Evolutionary conservation across 192 early-diverging fungal genomes (phyloP), one percentile per base, ranked within the genome.

Genomic region (Backusella morwellensis): DNA sequence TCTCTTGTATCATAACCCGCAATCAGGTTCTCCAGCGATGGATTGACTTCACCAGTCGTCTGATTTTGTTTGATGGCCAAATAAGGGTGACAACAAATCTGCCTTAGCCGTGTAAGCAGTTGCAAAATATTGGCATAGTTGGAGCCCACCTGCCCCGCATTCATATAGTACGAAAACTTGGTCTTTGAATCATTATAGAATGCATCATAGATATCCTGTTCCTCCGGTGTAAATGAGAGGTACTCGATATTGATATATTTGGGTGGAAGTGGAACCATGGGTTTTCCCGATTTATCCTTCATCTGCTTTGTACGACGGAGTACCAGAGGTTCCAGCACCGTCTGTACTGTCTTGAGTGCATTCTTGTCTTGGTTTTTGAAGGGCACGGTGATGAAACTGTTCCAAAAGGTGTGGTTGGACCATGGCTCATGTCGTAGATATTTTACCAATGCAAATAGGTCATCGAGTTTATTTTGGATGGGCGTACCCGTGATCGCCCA

Each of bases 401-500:
- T 86, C 94, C 94, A 97, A 66, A 93, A 93, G n/a, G 83, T 83
- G 70, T 85, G 90, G 70, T 93, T 87, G 34, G 82, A 78, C 88
- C 82, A 84, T n/a, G 82, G 82, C n/a, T 84, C 79, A 34, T 69
- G 80, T 11, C 89, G 87, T 8, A 99, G 86, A 75, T 98, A 99
- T 47, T 90, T 92, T 23, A 98, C 87, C 19, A 97, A 81, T 6
- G 92, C 91, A 84, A 88, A 97, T 21, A 98, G 79, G 80, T 99
- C 97, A 74, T 96, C 96, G 12, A 95, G 82, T 11, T 91, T 84
- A 56, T 84, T 84, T 69, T 88, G 87, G 52, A 97, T 95, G 11
- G 96, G 96, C 12, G 96, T 98, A n/a, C 96, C 96, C 8, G 96
- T 97, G 26, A 99, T 78, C 14, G 93, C 95, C 97, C 97, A 99